These are phyloP conservation scores for Hsuehochloa calcarea DNA, from an alignment of 176 grass and related monocot genomes.

Conservation along the genomic window DNA sequence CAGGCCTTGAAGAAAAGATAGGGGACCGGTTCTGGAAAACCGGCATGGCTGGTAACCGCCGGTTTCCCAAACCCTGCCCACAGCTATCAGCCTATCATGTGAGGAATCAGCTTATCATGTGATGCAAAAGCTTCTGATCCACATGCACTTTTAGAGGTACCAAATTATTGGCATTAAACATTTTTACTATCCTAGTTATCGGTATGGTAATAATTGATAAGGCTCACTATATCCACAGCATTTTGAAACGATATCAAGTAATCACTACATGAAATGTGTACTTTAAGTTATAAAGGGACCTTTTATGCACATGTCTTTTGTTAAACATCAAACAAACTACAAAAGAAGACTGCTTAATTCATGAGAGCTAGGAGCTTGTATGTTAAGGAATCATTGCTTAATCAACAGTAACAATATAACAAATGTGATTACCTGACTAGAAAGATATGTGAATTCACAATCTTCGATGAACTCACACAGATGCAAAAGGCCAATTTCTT, in stretches of 20 bases:
- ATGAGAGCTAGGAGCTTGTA: not conserved
- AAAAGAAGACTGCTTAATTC: constrained; percentile 9
- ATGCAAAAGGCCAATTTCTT: constrained; percentile 90
- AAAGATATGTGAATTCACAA: constrained; percentile 98
- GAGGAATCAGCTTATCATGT: not conserved
- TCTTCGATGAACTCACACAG: constrained; percentile 99
- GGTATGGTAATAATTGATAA: not conserved
- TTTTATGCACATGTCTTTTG: not conserved
- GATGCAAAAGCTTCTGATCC: not conserved
- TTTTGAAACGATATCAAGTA: not conserved
- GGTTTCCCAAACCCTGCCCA: not conserved
- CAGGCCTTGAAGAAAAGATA: not conserved
- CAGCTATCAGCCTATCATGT: not conserved
- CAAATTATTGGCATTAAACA: not conserved
- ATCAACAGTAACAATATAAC: constrained; percentile 1
- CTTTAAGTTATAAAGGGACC: not conserved
- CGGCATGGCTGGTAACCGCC: not conserved
- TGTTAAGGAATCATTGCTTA: constrained; percentile 20
- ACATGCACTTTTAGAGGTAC: not conserved
- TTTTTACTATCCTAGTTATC: not conserved
- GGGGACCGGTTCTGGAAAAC: not conserved
- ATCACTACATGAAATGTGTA: not conserved
- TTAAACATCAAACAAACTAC: constrained; percentile 1
- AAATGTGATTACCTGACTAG: constrained; percentile 68
- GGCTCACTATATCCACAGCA: not conserved